Base-by-base conservation (phyloP, 2,329 filamentous ascomycete species). In the Dactylellina haptotyla region DNA sequence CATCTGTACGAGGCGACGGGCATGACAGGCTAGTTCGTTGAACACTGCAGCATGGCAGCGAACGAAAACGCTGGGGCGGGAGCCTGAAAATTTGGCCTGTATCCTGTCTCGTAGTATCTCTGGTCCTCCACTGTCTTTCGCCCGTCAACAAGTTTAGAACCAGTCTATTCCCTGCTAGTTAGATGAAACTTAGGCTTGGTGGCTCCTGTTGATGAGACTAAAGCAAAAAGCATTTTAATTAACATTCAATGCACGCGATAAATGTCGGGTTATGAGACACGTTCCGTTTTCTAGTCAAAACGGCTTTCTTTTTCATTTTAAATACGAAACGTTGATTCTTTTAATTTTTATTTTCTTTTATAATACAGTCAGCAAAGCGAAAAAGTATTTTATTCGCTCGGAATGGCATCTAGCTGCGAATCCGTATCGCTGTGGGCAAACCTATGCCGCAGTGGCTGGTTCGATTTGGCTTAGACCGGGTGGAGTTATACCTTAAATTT, bases 401-500 rank as follows among this genome's bases (percentile, higher is more conserved):
- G 69, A 73, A 50, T 66, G 61, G 61, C 28, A 66, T 66, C 54
- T 30, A 57, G 39, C 54, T 73, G 54, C 61, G 61, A 66, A 53
- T 56, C 30, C 34, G 69, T 73, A 37, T 61, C 69, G 57, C 48
- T 61, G 50, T 39, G 50, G 59, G 43, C 66, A 73, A 43, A 66
- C 59, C 39, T 28, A 65, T 73, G 61, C 69, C 69, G 69, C 69
- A 73, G 56, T 62, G 59, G 61, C 61, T 73, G 46, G 63, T 66
- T 62, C 46, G 61, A 62, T 56, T 46, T 20, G 61, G 69, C 41
- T 66, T 73, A 51, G 61, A 37, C 61, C 61, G 54, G 48, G 46
- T 65, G 53, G 58, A 63, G n/a, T 59, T 59, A 57, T 41, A 62
- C 58, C 58, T 72, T 64, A 72, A 64, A 73, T 62, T 69, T 73